Evolutionary conservation across 2,329 filamentous ascomycete species (phyloP).

Genomic region (Ophiostoma pallidulum): DNA sequence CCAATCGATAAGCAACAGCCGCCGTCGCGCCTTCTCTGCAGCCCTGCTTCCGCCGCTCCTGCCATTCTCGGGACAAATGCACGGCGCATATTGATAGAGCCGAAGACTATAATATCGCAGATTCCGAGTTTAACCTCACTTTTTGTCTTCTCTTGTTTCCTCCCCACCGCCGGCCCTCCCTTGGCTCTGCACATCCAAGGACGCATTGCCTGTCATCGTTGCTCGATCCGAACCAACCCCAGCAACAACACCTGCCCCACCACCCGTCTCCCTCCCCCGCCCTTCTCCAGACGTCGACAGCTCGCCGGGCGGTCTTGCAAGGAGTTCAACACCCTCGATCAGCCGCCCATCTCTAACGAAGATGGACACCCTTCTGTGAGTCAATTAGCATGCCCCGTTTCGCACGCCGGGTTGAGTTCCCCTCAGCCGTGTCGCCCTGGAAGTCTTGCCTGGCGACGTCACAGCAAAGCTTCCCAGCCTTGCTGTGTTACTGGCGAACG

Average conservation of each 20-base stretch:
- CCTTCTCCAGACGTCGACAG: slow-evolving; percentile 3
- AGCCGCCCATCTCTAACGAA: not conserved
- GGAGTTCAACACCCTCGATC: not conserved
- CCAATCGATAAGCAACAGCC: slow-evolving; percentile 9
- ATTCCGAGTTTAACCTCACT: not conserved
- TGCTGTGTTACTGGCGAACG: too few species aligned
- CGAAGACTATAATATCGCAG: slow-evolving; percentile 5
- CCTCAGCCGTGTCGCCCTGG: not conserved
- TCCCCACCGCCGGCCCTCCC: not conserved
- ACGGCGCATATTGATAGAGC: too few species aligned
- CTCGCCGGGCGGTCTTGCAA: not conserved
- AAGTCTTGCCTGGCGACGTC: too few species aligned
- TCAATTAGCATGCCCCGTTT: not conserved
- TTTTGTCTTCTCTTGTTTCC: not conserved
- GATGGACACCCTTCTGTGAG: slow-evolving; percentile 14
- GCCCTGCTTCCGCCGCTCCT: slow-evolving; percentile 1
- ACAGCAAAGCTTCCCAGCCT: too few species aligned
- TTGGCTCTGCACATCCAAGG: too few species aligned
- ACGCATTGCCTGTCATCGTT: too few species aligned
- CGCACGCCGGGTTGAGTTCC: not conserved
- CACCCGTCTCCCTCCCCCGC: too few species aligned
- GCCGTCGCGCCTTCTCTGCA: not conserved
- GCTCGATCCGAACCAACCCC: not conserved
- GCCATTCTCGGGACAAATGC: slow-evolving; percentile 7
- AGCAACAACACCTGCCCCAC: not conserved